Evolutionary conservation across 208 protist genomes (phyloP).

Genomic region (Trypanosoma lewisi): DNA sequence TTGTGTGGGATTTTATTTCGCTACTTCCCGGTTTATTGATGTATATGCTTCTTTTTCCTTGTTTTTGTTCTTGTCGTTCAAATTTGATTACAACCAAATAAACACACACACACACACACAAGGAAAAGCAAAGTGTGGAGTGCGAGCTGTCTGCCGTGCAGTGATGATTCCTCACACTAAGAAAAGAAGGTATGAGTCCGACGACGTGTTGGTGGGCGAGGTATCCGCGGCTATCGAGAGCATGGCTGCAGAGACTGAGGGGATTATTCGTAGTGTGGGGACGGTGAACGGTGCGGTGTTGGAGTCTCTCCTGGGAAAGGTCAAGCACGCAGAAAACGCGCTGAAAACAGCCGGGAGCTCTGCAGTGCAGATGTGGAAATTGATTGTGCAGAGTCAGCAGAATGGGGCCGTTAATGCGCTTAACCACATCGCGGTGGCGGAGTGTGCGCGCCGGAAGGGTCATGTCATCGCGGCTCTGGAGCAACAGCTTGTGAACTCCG

Average conservation of each 20-base stretch:
- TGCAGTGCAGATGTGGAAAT: slow-evolving; percentile 9
- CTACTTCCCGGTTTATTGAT: neutral
- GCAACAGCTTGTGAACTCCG: slow-evolving; percentile 27
- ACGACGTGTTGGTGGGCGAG: slow-evolving; percentile 4
- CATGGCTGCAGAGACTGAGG: slow-evolving; percentile 22
- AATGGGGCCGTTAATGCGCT: slow-evolving; percentile 5
- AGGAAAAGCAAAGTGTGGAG: no score
- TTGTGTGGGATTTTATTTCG: neutral
- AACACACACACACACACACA: no score
- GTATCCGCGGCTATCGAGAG: slow-evolving; percentile 15
- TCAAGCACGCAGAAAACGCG: slow-evolving; percentile 29
- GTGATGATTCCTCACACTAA: slow-evolving; percentile 22
- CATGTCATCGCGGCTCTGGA: slow-evolving; percentile 2
- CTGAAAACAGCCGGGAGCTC: slow-evolving; percentile 18
- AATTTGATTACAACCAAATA: no score
- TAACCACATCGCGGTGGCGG: neutral
- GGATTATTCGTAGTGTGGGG: slow-evolving; percentile 21
- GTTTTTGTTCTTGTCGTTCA: no score
- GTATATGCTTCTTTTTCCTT: no score
- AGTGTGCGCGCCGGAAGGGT: neutral
- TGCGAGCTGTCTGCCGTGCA: neutral
- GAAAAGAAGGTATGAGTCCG: slow-evolving; percentile 12
- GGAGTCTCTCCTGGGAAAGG: slow-evolving; percentile 16
- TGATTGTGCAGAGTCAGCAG: slow-evolving; percentile 18
- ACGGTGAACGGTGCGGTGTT: slow-evolving; percentile 34